Conservation (phyloP, 345 rosid species). For the Eucalyptus tenuipes region DNA sequence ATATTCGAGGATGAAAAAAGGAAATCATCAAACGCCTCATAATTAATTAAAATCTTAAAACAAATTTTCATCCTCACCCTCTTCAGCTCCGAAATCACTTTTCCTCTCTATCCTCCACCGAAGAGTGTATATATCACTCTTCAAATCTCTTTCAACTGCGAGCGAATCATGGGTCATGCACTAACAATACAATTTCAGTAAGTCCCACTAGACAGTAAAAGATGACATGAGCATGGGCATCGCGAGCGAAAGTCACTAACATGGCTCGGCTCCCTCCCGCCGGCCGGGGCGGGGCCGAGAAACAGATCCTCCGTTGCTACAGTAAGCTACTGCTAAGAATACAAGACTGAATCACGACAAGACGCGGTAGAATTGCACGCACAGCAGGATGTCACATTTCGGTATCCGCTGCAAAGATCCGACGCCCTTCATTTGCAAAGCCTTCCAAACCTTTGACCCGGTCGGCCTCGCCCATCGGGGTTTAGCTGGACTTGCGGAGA, state of each 20-base stretch:
- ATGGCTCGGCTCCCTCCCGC: background rate
- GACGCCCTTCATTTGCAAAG: background rate
- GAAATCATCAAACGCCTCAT: background rate
- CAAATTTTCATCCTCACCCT: background rate
- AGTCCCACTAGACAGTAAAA: background rate
- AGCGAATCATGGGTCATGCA: background rate
- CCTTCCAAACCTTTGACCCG: background rate
- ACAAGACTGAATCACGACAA: background rate
- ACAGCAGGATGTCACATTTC: background rate
- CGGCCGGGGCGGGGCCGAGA: background rate
- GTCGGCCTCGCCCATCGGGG: background rate
- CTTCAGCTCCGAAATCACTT: background rate
- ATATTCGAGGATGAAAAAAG: background rate
- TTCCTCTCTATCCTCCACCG: background rate
- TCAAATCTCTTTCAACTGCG: background rate
- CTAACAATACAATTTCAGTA: background rate
- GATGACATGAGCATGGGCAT: background rate
- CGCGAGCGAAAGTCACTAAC: background rate
- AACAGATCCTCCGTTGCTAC: background rate
- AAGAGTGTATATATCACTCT: background rate
- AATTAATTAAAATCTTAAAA: background rate
- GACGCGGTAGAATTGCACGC: background rate
- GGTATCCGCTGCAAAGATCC: background rate
- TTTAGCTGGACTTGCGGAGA: background rate
- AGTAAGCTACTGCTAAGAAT: background rate